Evolutionary conservation across 257 asterid species (phyloP).

Genomic region (Nyctanthes arbortristis): DNA sequence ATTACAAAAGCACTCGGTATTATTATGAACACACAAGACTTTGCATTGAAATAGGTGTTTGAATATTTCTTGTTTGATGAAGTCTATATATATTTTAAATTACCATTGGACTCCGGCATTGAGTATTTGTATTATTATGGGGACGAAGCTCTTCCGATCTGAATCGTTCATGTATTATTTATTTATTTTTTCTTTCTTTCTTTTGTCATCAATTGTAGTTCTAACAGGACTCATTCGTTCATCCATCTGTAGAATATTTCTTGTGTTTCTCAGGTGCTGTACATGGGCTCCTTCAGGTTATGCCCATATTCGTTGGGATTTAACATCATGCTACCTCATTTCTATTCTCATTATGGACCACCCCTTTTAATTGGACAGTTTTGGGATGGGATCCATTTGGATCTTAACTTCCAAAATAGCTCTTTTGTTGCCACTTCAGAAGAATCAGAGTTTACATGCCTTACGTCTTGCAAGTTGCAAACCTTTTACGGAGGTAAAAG

Average conservation of each 20-base stretch:
- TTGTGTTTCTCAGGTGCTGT: not conserved
- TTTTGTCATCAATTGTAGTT: not conserved
- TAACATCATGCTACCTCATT: no score
- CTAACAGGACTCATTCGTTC: not conserved
- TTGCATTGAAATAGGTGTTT: constrained; percentile 37
- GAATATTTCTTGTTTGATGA: constrained; percentile 21
- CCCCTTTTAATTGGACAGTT: not conserved
- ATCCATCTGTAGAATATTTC: not conserved
- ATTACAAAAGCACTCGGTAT: not conserved
- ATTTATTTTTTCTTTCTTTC: constrained; percentile 5
- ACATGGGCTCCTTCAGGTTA: not conserved
- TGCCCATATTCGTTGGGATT: not conserved
- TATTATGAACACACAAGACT: not conserved
- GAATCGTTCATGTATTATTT: constrained; percentile 21
- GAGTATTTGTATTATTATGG: constrained; percentile 27
- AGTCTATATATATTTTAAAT: not conserved
- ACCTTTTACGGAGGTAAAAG: not conserved
- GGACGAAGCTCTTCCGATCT: no score
- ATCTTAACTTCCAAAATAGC: not conserved
- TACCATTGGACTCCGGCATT: constrained; percentile 40
- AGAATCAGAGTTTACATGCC: not conserved
- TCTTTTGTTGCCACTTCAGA: not conserved
- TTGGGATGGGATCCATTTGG: not conserved
- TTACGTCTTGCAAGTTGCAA: not conserved
- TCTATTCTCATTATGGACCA: no score